Conservation (phyloP, 306 rosid species). For the Quercus engelmannii region DNA sequence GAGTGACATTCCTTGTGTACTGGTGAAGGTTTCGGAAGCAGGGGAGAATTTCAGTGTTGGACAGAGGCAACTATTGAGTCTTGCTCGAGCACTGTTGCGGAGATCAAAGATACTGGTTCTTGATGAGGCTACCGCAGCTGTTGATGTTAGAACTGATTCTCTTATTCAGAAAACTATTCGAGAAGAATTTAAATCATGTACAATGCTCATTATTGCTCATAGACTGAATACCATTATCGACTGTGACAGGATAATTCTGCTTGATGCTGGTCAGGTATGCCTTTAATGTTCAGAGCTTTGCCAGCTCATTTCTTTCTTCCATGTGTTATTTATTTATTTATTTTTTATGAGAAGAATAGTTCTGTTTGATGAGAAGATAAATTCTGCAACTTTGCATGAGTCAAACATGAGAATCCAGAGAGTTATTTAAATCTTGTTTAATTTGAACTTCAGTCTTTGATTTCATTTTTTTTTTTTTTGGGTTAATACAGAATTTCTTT, state of each 20-base stretch:
- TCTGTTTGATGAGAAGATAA: neutral
- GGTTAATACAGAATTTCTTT: neutral
- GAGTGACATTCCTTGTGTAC: constrained; percentile 3
- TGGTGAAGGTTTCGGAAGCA: constrained; percentile 71
- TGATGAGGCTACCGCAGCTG: constrained; percentile 94
- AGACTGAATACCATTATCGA: constrained; percentile 85
- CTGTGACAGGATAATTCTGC: constrained; percentile 62
- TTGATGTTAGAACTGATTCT: constrained; percentile 84
- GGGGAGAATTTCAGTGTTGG: constrained; percentile 99
- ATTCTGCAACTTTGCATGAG: constrained; percentile 4
- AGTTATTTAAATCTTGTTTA: neutral
- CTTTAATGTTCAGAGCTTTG: constrained; percentile 1
- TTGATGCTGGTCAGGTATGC: constrained; percentile 71
- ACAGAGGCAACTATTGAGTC: constrained; percentile 83
- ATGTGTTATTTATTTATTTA: neutral
- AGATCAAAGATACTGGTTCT: constrained; percentile 86
- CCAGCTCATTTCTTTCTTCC: neutral
- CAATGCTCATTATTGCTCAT: constrained; percentile 88
- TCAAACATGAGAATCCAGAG: neutral
- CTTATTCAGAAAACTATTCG: constrained; percentile 84
- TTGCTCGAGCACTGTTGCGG: constrained; percentile 77
- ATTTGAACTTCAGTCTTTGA: neutral
- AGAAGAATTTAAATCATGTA: constrained; percentile 74
- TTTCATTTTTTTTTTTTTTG: constrained; percentile 7
- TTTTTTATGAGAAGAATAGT: neutral